Evolutionary conservation across 116 monocot species (phyloP), one percentile per base, ranked within the genome.

Genomic region (Cymodocea nodosa): DNA sequence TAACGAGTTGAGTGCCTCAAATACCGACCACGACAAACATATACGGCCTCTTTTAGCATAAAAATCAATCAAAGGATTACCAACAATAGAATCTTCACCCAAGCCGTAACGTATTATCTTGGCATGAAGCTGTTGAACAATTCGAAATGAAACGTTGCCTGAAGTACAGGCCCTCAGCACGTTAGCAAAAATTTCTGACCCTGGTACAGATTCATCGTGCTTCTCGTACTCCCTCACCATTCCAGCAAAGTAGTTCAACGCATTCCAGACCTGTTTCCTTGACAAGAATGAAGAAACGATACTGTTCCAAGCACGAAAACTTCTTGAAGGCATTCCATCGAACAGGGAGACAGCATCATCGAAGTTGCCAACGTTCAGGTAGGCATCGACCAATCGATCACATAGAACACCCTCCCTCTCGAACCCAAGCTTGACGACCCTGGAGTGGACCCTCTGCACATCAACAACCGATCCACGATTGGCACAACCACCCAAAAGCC

Each of bases 31-130:
- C 9, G 89, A 89, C 13, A 70, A 78, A 40, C 73, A 63, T 20
- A 79, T 37, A 48, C 52, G 60, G 10, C 76, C 80, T 24, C 73
- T 80, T 64, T 89, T 89, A 4, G 82, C 51, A 65, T 94, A 94
- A 18, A 84, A 81, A 56, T 89, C 89, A 44, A 94, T 81, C 78
- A 94, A 75, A 34, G 87, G 90, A 71, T 94, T 89, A 36, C 86
- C 82, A 50, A 87, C 68, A 12, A 77, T 11, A 13, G 77, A 56
- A 73, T 87, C 25, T 14, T 14, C 23, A 18, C 52, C 52, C 39
- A 87, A 71, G 4, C 90, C 83, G 52, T 51, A 55, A 7, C 71
- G 77, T 25, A 94, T 48, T 30, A 76, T 56, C 70, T 73, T 80
- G 14, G 68, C 78, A 77, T 94, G 94, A 44, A 89, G 77, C 73